These are phyloP conservation scores for Zymoseptoria tritici DNA, from an alignment of 2,329 filamentous ascomycete genomes.

Conservation along the genomic window DNA sequence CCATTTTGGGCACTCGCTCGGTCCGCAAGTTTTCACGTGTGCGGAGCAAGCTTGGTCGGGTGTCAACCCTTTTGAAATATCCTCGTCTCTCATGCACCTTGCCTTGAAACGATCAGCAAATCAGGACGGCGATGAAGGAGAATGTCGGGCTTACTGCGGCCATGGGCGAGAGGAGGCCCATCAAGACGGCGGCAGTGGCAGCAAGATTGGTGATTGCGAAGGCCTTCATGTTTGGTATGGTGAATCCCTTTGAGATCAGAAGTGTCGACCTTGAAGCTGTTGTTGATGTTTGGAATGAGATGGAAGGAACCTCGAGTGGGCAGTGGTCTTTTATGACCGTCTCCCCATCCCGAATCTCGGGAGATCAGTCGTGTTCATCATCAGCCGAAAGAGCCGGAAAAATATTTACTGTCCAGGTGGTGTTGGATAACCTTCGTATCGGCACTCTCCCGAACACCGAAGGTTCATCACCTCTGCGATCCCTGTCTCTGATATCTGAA, in stretches of 20 bases:
- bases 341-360: no score
- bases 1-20: background rate
- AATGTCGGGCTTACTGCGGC: background rate
- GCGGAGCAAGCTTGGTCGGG: background rate
- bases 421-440: no score
- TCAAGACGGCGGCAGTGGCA: background rate
- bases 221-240: background rate
- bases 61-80: no score
- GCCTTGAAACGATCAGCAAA: background rate
- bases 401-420: no score
- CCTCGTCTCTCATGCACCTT: background rate
- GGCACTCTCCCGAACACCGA: no score
- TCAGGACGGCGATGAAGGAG: no score
- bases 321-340: no score
- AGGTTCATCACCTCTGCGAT: no score
- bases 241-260: background rate
- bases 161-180: background rate
- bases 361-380: no score
- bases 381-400: no score
- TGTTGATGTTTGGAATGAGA: background rate
- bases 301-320: background rate
- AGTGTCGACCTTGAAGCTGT: background rate
- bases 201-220: background rate
- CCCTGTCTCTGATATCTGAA: no score
- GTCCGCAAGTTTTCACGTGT: no score